phyloP scores from a whole-genome alignment of 148 eudicot species.

The Polygonum aviculare region DNA sequence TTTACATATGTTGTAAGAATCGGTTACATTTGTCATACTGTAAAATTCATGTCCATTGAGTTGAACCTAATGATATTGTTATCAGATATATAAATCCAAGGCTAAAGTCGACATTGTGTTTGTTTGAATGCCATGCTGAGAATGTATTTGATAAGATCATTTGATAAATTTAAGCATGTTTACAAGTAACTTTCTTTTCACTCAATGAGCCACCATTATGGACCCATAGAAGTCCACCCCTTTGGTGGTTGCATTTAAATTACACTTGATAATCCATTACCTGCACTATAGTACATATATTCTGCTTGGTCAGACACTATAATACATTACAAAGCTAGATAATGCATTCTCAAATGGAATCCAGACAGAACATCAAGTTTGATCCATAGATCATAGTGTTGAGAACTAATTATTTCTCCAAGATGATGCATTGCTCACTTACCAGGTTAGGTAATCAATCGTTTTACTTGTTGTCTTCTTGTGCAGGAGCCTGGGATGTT shows the following conservation, averaged over 20 bases:
- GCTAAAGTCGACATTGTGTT: neutral
- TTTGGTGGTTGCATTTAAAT: no score
- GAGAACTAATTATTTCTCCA: neutral
- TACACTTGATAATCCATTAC: no score
- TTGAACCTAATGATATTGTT: neutral
- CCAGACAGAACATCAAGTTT: neutral
- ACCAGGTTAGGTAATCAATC: neutral
- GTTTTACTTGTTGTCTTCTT: neutral
- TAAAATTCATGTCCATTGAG: neutral
- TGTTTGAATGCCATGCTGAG: neutral
- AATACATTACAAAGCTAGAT: no score
- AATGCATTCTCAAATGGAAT: no score
- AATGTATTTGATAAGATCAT: neutral
- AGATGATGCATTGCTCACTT: neutral
- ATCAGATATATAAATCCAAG: neutral
- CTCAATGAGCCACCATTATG: neutral
- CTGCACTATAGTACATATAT: no score
- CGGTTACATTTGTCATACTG: neutral
- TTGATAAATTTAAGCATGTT: no score
- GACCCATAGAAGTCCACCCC: neutral
- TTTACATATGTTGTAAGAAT: neutral
- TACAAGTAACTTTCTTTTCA: neutral
- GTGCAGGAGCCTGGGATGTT: conserved; percentile 92
- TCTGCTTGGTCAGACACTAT: no score
- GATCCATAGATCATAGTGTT: neutral